Evolutionary conservation across 2,329 filamentous ascomycete genomes (phyloP), one percentile per base, ranked within the genome.

Genomic region (Monosporascus ibericus): DNA sequence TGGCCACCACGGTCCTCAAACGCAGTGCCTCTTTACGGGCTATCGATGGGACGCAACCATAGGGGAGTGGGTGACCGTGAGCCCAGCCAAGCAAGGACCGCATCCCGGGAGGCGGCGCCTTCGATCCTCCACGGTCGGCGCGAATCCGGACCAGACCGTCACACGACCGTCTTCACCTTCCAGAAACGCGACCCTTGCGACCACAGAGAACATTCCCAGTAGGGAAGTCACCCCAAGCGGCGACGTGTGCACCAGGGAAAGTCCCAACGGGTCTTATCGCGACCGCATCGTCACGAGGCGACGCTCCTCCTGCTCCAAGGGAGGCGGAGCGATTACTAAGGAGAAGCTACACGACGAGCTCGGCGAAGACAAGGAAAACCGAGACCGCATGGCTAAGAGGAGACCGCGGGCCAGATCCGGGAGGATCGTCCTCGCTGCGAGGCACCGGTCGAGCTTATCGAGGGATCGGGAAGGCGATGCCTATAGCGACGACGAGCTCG

Each of bases 31-130:
- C 22, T 66, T 67, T 51, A 63, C 55, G 38, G 63, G 57, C 62
- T 79, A 71, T 64, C 66, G 74, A 34, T 82, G 78, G 78, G 79
- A 81, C 60, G 77, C 80, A 59, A 75, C 73, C 44, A 80, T 82
- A 60, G 73, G 76, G 37, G 79, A 81, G 63, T 82, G 79, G 78
- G 73, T 82, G 48, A 75, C 71, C 18, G 70, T 67, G 39, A 79
- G 75, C 44, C 78, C 78, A 27, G 47, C 55, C 38, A 64, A 65
- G 47, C 60, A 27, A 47, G 49, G 56, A 52, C 55, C 50, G 3
- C 54, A 37, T 47, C 42, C 44, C 61, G 64, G 47, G 37, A 52
- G 49, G 64, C 60, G 55, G 51, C 52, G 49, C 50, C 54, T 52
- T 49, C 51, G 56, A 54, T 58, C 56, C 51, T 57, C 52, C 22